Evolutionary conservation across 805 yeast genomes (phyloP), one percentile per base, ranked within the genome.

Genomic region (Metschnikowia arizonensis): DNA sequence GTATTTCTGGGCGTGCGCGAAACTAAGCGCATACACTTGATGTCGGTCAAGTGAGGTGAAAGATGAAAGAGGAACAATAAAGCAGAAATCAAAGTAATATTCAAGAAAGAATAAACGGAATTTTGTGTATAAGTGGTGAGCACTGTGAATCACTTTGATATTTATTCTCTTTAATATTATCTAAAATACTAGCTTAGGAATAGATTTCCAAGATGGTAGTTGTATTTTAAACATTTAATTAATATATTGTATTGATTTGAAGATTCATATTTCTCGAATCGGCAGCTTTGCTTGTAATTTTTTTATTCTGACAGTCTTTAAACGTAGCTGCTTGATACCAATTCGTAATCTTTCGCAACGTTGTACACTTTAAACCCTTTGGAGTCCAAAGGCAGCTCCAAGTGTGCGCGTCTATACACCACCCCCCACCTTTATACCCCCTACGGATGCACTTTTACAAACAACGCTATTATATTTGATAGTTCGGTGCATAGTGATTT

Each of bases 1-100:
- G n/a, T 21, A 15, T 19, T n/a, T 12, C 11, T 34, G 38, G 38
- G 38, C 38, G 38, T 24, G 38, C 38, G 38, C 38, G 38, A 34
- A 23, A 34, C 29, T 29, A 34, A 34, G 29, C 6, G 6, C 38
- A 18, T 18, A 11, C 21, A 24, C 24, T 34, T 14, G 18, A 23
- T 14, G 38, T 14, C 29, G n/a, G 19, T 34, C 3, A 24, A 33
- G 12, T n/a, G 36, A 12, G 26, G 26, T 32, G 5, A 15, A 17
- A 3, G 30, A 12, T 26, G 15, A 28, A 11, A 12, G 26, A 24
- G 10, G 10, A 8, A 8, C 3, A 6, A 6, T 24, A 8, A 24
- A 24, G 26, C 3, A 24, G 26, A 21, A 6, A 8, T 24, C 8
- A 3, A 10, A 8, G 26, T 5, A 24, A 8, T 8, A 3, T 3